Evolutionary conservation across 2,329 filamentous ascomycete species (phyloP).

Genomic region (Botryotinia convoluta): DNA sequence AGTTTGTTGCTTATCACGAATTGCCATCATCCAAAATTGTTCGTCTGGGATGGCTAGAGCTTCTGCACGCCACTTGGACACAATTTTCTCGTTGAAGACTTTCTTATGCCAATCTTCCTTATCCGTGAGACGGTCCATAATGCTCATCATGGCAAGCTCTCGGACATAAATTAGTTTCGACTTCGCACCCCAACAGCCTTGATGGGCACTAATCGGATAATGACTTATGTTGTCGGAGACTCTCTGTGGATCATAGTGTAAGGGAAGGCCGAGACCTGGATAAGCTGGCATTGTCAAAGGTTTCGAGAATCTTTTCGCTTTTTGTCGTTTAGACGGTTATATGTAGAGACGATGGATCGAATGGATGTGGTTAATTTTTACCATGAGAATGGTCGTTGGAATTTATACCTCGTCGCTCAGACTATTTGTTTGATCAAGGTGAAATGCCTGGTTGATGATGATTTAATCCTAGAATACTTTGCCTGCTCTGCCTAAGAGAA

Average conservation of each 20-base stretch:
- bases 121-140: conserved; percentile 34
- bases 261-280: conserved; percentile 1
- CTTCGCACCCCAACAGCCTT: background rate
- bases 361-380: too few species aligned
- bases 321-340: background rate
- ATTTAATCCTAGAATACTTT: background rate
- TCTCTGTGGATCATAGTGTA: background rate
- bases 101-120: conserved; percentile 33
- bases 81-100: conserved; percentile 32
- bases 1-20: background rate
- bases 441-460: background rate
- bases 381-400: background rate
- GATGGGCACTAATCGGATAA: background rate
- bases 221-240: background rate
- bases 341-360: background rate
- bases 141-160: conserved; percentile 33
- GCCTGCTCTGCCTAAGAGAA: background rate
- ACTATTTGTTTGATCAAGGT: background rate
- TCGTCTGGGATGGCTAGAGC: conserved; percentile 30
- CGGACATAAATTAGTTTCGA: conserved; percentile 22
- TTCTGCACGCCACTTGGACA: conserved; percentile 34
- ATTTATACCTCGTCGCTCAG: background rate
- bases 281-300: background rate
- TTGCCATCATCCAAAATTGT: background rate
- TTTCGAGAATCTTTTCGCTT: background rate